Conservation (phyloP, 495 filamentous ascomycete species). For the Aspergillus sclerotiicarbonarius region DNA sequence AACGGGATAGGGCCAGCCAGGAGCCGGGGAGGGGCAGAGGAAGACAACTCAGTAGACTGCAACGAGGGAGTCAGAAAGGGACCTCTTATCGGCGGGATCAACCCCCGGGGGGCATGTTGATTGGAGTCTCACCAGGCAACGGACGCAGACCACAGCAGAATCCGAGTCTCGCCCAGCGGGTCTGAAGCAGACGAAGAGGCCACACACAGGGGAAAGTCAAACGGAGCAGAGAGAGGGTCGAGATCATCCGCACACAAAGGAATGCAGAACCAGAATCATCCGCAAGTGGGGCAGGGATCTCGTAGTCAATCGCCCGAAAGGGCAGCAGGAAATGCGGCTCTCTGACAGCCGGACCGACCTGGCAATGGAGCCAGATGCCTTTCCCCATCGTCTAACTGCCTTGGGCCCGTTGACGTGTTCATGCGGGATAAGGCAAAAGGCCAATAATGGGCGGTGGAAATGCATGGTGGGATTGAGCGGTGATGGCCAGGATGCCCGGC, state of each 20-base stretch:
- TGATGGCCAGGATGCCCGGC: constrained; percentile 2
- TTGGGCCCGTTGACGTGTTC: constrained; percentile 27
- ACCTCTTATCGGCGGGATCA: constrained; percentile 18
- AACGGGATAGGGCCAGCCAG: constrained; percentile 9
- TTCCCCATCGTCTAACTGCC: constrained; percentile 8
- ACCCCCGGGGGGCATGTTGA: constrained; percentile 20
- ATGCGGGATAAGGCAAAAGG: constrained; percentile 12
- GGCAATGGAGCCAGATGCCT: constrained; percentile 6
- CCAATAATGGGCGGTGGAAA: constrained; percentile 22
- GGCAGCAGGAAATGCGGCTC: constrained; percentile 16
- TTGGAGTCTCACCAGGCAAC: constrained; percentile 7
- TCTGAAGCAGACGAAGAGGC: not conserved
- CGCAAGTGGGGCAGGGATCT: constrained; percentile 18
- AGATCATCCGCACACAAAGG: constrained; percentile 13
- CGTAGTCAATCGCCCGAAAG: constrained; percentile 7
- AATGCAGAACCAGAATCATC: constrained; percentile 16
- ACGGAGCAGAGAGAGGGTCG: not conserved
- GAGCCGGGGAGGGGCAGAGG: constrained; percentile 16
- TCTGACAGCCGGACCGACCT: constrained; percentile 13
- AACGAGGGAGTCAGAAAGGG: constrained; percentile 17
- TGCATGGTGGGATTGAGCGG: constrained; percentile 17
- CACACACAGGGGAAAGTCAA: constrained; percentile 6
- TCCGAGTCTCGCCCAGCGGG: not conserved
- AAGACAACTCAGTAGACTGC: constrained; percentile 24
- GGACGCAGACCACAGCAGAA: not conserved